These are phyloP conservation scores for Petasospora rhodanensis DNA, from an alignment of 1,139 yeast genomes.

Conservation along the genomic window DNA sequence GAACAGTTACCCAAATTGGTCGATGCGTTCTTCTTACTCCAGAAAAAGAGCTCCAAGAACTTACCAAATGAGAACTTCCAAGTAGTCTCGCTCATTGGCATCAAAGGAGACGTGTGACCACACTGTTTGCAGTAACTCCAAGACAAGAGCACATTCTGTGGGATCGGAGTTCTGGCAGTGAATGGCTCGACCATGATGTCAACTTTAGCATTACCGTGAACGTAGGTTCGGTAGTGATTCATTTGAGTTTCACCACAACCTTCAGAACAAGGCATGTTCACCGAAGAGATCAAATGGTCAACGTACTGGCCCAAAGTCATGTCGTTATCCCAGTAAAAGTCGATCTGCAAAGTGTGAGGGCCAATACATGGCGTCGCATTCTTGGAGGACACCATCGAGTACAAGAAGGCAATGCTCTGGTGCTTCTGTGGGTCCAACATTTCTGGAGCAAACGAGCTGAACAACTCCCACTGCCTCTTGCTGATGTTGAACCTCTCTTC, in stretches of 20 bases:
- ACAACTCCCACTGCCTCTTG: conserved; percentile 59
- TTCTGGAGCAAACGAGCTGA: conserved; percentile 43
- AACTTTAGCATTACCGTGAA: conserved; percentile 81
- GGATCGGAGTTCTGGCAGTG: conserved; percentile 52
- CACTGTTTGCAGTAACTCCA: conserved; percentile 93
- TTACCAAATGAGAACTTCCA: conserved; percentile 94
- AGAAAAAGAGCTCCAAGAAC: conserved; percentile 79
- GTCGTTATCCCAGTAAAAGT: conserved; percentile 88
- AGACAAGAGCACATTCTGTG: conserved; percentile 68
- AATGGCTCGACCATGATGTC: conserved; percentile 69
- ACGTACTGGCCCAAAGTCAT: conserved; percentile 85
- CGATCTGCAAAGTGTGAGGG: conserved; percentile 77
- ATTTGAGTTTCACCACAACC: conserved; percentile 70
- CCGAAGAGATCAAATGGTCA: conserved; percentile 73
- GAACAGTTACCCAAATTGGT: conserved; percentile 56
- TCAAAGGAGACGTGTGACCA: conserved; percentile 67
- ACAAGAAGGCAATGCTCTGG: conserved; percentile 72
- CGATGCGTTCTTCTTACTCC: conserved; percentile 49
- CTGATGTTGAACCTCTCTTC: conserved; percentile 34
- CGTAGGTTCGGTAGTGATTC: conserved; percentile 84
- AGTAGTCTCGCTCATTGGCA: conserved; percentile 83
- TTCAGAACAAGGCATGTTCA: conserved; percentile 65
- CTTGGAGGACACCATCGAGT: conserved; percentile 76
- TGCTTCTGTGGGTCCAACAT: conserved; percentile 66
- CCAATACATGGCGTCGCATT: conserved; percentile 93